Evolutionary conservation across 805 yeast genomes (phyloP), one percentile per base, ranked within the genome.

Genomic region (Cyberlindnera nakhonratchasimensis): DNA sequence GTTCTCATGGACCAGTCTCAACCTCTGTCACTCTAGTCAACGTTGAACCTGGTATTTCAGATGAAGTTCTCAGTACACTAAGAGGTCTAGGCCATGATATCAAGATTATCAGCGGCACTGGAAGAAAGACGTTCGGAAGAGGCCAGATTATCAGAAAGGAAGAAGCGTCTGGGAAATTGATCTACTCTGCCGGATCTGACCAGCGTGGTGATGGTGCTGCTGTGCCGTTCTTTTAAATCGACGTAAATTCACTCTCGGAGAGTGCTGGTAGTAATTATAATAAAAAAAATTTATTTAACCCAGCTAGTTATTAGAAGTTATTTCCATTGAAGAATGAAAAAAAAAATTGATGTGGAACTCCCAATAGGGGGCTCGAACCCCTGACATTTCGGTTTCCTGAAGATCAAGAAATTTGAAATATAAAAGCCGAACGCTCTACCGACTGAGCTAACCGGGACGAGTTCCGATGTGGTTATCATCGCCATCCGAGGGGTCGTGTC

Each of bases 151-250:
- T 86, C 44, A 71, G 70, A 54, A 73, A 69, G 42, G 70, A 65
- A 13, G 58, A 67, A n/a, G 53, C 63, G 20, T 23, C 25, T 8
- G 76, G 74, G 2, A 51, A 56, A 12, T 59, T 73, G 29, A 70
- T 80, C 2, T 81, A 76, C 58, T 67, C 81, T 29, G 95, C 77
- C 10, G 95, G 95, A 2, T 77, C 85, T 41, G 95, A 86, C 51
- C 73, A 70, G n/a, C 70, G 95, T 40, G 95, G 90, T n/a, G 95
- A 86, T 59, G 95, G 95, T 7, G 83, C 84, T 3, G 81, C 91
- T 10, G 74, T 74, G 29, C 50, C 52, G 5, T 48, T 45, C 40
- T 38, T 40, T 14, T 41, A 16, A 33, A 17, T n/a, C n/a, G n/a
- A n/a, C 12, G 17, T 31, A 12, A 12, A 23, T 23, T 23, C 8